Conservation (phyloP, 176 grass and related monocot genomes). For the Aegilops sharonensis region DNA sequence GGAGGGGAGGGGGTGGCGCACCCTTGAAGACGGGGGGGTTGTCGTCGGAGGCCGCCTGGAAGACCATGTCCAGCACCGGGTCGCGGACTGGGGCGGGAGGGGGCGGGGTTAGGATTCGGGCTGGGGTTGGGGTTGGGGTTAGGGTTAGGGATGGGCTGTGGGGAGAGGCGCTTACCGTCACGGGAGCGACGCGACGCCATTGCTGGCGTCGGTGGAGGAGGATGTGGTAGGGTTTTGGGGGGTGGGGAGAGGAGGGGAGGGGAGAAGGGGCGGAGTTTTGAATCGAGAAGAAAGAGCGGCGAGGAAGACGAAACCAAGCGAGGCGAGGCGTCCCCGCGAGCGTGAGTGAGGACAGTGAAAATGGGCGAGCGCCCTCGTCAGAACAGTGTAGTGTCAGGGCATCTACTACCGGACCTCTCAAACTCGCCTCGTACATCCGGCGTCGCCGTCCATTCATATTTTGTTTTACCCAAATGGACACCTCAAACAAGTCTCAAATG, state of each 20-base stretch:
- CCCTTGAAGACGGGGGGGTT: background rate
- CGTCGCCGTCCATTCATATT: too few species aligned
- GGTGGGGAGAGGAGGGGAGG: background rate
- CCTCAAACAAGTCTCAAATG: too few species aligned
- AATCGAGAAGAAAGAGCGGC: background rate
- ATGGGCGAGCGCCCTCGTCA: too few species aligned
- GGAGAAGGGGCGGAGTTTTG: background rate
- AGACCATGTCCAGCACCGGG: background rate
- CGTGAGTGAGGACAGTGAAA: too few species aligned
- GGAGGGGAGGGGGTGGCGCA: background rate
- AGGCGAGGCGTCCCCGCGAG: too few species aligned
- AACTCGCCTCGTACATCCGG: too few species aligned
- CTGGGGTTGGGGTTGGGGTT: background rate
- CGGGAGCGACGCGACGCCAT: background rate
- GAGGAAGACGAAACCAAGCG: too few species aligned
- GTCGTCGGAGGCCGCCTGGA: background rate
- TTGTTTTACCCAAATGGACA: too few species aligned
- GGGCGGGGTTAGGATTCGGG: background rate
- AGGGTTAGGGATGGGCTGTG: background rate
- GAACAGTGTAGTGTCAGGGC: too few species aligned
- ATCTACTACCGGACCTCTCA: too few species aligned
- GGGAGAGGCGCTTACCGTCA: background rate
- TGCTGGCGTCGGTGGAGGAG: background rate
- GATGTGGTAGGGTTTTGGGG: background rate
- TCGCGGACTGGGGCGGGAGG: background rate